phyloP scores from a whole-genome alignment of 345 rosid genomes.

The Iberis pinnata region DNA sequence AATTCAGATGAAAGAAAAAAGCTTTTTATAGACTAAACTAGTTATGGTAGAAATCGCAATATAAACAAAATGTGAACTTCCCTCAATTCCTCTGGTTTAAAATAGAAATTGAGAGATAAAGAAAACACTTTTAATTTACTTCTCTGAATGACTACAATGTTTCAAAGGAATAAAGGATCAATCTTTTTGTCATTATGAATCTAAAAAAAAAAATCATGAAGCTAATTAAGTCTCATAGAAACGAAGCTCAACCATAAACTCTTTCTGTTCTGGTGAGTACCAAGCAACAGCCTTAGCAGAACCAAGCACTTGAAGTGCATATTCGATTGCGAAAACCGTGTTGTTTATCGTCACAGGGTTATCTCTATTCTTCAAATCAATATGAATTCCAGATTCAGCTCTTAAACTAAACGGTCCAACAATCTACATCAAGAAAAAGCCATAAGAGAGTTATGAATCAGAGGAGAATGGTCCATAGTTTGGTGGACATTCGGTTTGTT shows the following conservation, averaged over 20 bases:
- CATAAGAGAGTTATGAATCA: background rate
- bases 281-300: constrained; percentile 92
- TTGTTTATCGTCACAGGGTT: constrained; percentile 39
- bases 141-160: constrained; percentile 13
- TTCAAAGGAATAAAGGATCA: background rate
- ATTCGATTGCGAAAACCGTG: constrained; percentile 71
- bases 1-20: too few relatives aligned
- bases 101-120: background rate
- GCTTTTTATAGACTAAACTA: too few relatives aligned
- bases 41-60: constrained; percentile 65
- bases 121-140: constrained; percentile 17
- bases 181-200: constrained; percentile 18
- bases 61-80: constrained; percentile 67
- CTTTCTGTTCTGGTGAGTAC: constrained; percentile 77
- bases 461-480: constrained; percentile 8
- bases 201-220: constrained; percentile 1
- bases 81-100: constrained; percentile 14
- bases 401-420: constrained; percentile 85
- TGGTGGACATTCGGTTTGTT: too few relatives aligned
- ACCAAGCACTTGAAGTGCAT: constrained; percentile 77
- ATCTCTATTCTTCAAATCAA: constrained; percentile 47
- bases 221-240: constrained; percentile 54
- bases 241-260: constrained; percentile 83
- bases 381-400: constrained; percentile 58
- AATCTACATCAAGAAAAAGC: constrained; percentile 54